A percentile compares a stretch with the other conserved stretches of the same genome.
phyloP scores from a whole-genome alignment of 768 basidiomycete species.

The Rubroboletus satanas region DNA sequence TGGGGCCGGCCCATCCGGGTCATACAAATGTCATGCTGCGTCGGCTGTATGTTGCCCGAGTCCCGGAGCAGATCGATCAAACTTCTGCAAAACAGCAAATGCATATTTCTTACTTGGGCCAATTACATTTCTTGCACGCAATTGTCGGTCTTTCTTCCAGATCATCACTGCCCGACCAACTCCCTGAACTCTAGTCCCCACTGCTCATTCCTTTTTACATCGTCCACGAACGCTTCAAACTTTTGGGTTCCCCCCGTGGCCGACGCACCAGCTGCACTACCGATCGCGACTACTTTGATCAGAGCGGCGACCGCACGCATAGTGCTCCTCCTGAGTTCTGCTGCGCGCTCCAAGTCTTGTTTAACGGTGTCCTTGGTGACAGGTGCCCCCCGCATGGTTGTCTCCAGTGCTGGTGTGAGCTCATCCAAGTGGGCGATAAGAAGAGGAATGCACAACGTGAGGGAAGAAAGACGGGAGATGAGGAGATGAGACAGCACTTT shows the following conservation, averaged over 20 bases:
- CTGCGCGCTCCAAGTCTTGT: constrained; percentile 81
- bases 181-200: constrained; percentile 64
- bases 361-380: constrained; percentile 96
- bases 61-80: neutral
- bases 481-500: constrained; percentile 96
- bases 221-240: constrained; percentile 80
- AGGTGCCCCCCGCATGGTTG: constrained; percentile 84
- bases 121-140: neutral
- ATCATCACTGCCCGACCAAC: constrained; percentile 24
- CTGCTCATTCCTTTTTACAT: constrained; percentile 57
- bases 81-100: neutral
- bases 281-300: constrained; percentile 62
- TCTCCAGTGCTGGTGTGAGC: constrained; percentile 76
- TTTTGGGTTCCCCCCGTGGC: constrained; percentile 33
- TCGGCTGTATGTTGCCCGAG: neutral
- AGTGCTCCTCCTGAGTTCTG: constrained; percentile 88
- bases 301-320: constrained; percentile 84
- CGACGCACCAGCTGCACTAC: constrained; percentile 44
- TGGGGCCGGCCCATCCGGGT: neutral
- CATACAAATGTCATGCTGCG: neutral
- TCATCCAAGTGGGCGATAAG: constrained; percentile 72
- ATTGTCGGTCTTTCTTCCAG: neutral
- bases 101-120: neutral
- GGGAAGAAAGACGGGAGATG: constrained; percentile 83
- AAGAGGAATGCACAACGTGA: constrained; percentile 41